A percentile compares a stretch with the other conserved stretches of the same genome.
Conservation (phyloP, 805 yeast genomes). For the Myxozyma nipponensis region DNA sequence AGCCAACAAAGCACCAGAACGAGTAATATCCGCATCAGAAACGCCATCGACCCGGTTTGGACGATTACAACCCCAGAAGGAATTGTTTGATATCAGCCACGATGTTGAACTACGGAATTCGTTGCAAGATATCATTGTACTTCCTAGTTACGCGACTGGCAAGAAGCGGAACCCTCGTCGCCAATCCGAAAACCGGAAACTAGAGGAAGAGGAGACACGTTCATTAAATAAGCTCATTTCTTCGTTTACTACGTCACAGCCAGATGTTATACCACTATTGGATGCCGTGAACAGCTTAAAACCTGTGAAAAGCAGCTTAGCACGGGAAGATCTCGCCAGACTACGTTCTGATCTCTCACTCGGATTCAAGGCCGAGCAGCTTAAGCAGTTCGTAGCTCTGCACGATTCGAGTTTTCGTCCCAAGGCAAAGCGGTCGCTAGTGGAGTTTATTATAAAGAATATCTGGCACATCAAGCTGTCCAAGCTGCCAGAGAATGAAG, state of each 20-base stretch:
- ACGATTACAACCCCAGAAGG: background rate
- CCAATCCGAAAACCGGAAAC: background rate
- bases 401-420: background rate
- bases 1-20: too few relatives aligned
- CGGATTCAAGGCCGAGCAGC: background rate
- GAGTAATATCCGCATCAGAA: too few relatives aligned
- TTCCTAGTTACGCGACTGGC: background rate
- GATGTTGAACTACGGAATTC: background rate
- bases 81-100: background rate
- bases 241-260: background rate
- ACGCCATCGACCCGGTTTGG: background rate
- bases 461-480: conserved; percentile 19
- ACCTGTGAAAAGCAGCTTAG: background rate
- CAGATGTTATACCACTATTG: too few relatives aligned
- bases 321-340: background rate
- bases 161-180: background rate
- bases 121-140: background rate
- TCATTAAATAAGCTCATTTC: background rate
- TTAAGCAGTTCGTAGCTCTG: background rate
- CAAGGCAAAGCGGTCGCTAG: background rate
- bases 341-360: background rate
- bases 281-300: background rate
- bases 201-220: background rate
- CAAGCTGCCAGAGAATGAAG: conserved; percentile 6
- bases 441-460: conserved; percentile 4